Base-by-base conservation (phyloP, 148 eudicot species). In the Vaccinium corymbosum region DNA sequence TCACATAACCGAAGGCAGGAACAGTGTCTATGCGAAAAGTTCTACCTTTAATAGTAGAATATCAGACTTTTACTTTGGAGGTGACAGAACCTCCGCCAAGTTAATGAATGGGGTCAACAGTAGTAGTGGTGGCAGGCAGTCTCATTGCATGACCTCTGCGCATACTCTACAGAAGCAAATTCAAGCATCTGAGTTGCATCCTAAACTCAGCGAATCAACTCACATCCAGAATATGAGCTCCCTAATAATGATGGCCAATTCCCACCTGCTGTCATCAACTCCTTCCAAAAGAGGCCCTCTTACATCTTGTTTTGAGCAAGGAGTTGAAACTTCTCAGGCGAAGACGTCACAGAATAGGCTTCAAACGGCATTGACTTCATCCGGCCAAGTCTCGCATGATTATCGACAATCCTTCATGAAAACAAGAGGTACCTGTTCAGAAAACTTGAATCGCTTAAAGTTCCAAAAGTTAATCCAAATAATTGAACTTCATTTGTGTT, bases 371-470 rank as follows among this genome's bases (percentile, higher is more conserved):
- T 70, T 62, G 25, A 55, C 81, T 74, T 59, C 84, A 76, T 84
- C 76, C 57, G 87, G 84, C 42, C 73, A 48, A 48, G 80, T 55
- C 75, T 38, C 51, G 0, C 76, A 64, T 80, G 85, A 53, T 49
- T 52, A 85, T 66, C 76, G 49, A 27, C 68, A 78, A 81, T 57
- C 51, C 25, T 79, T 85, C 66, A 81, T 7, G 59, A 86, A 80
- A 75, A 68, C 29, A 76, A 85, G 70, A 86, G 91, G 91, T 88
- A 82, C 66, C 38, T 78, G 25, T 81, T 52, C 71, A 72, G 56
- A 61, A 25, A 64, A 19, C 51, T 48, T 29, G 53, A 81, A 76
- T 78, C 83, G 56, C 46, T 68, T 59, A 8, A 46, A 50, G 17
- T 50, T 75, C 70, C 70, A 48, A 82, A 59, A 8, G 51, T 32